Evolutionary conservation across 306 rosid genomes (phyloP).

Genomic region (Dryas octopetala): DNA sequence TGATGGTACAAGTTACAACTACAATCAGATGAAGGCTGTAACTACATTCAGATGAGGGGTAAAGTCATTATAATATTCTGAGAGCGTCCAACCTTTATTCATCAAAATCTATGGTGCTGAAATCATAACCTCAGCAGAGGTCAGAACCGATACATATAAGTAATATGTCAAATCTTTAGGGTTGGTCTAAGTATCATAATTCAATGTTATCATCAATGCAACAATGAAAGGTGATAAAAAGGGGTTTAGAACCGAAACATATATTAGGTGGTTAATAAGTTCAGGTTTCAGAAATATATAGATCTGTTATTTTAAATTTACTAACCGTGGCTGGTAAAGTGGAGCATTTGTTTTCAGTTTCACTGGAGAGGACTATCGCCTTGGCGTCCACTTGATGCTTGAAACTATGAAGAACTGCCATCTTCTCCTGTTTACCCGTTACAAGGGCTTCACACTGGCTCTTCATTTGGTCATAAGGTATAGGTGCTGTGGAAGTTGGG

Average conservation of each 20-base stretch:
- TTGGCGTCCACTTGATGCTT: conserved; percentile 58
- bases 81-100: background rate
- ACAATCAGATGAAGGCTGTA: background rate
- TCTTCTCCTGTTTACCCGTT: conserved; percentile 73
- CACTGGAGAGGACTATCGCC: conserved; percentile 61
- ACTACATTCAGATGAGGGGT: background rate
- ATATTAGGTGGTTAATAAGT: background rate
- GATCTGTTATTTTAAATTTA: background rate
- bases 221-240: background rate
- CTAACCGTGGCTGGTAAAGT: conserved; percentile 51
- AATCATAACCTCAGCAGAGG: conserved; percentile 2
- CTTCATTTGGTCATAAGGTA: conserved; percentile 91
- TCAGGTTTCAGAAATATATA: background rate
- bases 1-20: background rate
- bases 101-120: background rate
- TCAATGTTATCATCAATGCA: background rate
- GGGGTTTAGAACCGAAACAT: background rate
- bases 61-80: background rate
- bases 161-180: background rate
- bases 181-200: background rate
- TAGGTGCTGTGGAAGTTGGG: conserved; percentile 62
- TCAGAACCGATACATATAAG: background rate
- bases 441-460: conserved; percentile 94
- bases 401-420: conserved; percentile 86
- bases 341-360: conserved; percentile 39